Base-by-base conservation (phyloP, 805 yeast species). In the Starmera dryadoides region DNA sequence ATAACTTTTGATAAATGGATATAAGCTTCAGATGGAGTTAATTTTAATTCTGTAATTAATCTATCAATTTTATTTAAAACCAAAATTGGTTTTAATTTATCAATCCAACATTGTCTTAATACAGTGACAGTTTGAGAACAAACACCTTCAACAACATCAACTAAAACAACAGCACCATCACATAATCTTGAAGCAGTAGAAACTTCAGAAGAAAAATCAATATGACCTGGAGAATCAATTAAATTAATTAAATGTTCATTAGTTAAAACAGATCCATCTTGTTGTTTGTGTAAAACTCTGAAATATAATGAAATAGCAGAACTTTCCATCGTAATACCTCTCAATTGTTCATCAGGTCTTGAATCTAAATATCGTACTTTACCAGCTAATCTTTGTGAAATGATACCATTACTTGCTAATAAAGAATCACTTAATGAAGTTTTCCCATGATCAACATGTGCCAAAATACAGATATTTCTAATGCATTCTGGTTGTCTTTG, bases 211-310 rank as follows among this genome's bases (percentile, higher is more conserved):
- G 95, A 83, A 59, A 93, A 93, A 62, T 93, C 99, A 43, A 93
- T 87, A 53, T 93, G 99, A n/a, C 99, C 99, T 0, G 99, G 99
- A 0, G 98, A 91, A 61, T 93, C 99, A 42, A 93, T 91, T 51
- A 93, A 71, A 56, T 93, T 93, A 55, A 93, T 82, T 40, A 93
- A 64, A 60, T 86, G 85, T 54, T 93, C 96, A 32, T 76, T 77
- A 30, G 81, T 73, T n/a, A 63, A 42, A 10, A 66, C 64, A 3
- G 50, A 54, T 6, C 64, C 70, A 31, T 58, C 60, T 34, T 60
- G 64, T 21, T 59, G 62, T 40, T 63, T 64, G 43, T 66, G 71
- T 44, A 81, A 63, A 4, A 87, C 79, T 53, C 82, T 78, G 63
- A 91, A 93, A 55, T 84, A 89, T n/a, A 93, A 65, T 0, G 97